Base-by-base conservation (phyloP, 179 eudicot species). In the Silene coronaria region DNA sequence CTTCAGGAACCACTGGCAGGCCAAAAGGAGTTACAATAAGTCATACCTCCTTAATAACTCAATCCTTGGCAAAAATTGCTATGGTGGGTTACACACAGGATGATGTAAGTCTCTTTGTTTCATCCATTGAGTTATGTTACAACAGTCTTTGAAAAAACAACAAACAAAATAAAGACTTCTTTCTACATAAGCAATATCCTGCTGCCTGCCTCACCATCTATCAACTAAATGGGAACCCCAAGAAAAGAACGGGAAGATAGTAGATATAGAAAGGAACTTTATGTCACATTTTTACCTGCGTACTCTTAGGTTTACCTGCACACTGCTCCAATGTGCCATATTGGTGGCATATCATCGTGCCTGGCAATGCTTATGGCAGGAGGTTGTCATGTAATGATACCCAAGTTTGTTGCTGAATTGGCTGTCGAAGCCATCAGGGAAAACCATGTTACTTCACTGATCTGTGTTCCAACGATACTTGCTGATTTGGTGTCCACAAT, bases 271-370 rank as follows among this genome's bases (percentile, higher is more conserved):
- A 26, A 23, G 16, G 16, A 23, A 51, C 42, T 19, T 48, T 24
- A 14, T 3, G 21, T 36, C 70, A 14, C 28, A 6, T 21, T n/a
- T 27, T 21, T 65, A 7, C 32, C 70, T 73, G 81, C 36, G 70
- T 79, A 66, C 77, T 34, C 66, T 61, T 72, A 94, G 98, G 86
- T 92, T 21, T 95, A 92, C 84, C 46, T 95, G 79, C 97, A 95
- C 82, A 95, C 91, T n/a, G 95, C 91, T 73, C 97, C 99, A 63
- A 58, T 95, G 78, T 92, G 97, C 84, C 99, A 95, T 80, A 92
- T 95, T 64, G 99, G 99, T 67, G 99, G 96, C 62, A 83, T 95
- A 83, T 95, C 99, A 46, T 95, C 99, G 2, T 93, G 93, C 77
- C 30, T 95, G 81, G 88, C 99, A 71, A 77, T 90, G 86, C 80